Evolutionary conservation across 371 early-diverging fungal genomes (phyloP).

Genomic region (Smittium culicis): DNA sequence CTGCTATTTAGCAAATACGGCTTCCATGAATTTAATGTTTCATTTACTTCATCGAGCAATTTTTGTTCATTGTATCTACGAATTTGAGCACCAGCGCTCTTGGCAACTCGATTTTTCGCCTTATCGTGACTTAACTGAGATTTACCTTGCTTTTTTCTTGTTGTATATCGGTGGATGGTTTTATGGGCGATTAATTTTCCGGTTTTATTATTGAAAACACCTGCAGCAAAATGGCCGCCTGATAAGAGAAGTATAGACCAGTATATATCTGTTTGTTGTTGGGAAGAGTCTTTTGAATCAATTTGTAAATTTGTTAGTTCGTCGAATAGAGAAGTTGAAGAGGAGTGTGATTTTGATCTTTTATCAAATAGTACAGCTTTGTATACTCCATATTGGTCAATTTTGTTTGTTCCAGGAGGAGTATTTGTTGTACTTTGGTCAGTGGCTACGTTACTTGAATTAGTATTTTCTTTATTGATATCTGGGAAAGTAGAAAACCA

Average conservation of each 20-base stretch:
- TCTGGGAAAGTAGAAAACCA: conserved; percentile 5
- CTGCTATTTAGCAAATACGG: conserved; percentile 11
- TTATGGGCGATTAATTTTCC: conserved; percentile 56
- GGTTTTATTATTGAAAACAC: conserved; percentile 56
- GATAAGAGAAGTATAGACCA: conserved; percentile 73
- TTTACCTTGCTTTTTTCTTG: conserved; percentile 90
- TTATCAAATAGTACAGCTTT: not conserved
- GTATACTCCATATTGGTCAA: conserved; percentile 5
- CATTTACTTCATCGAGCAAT: conserved; percentile 60
- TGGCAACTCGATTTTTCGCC: conserved; percentile 59
- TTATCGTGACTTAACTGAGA: conserved; percentile 69
- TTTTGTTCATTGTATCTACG: conserved; percentile 76
- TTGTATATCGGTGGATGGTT: conserved; percentile 87
- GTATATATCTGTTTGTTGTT: conserved; percentile 17
- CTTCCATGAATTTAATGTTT: conserved; percentile 32
- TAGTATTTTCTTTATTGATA: not conserved
- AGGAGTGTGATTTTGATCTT: not conserved
- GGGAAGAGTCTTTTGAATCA: not conserved
- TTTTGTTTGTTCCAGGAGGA: not conserved
- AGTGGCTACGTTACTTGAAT: conserved; percentile 8
- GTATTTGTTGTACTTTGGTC: not conserved
- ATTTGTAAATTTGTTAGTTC: not conserved
- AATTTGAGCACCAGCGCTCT: conserved; percentile 80
- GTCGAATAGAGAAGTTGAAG: not conserved
- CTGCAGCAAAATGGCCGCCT: conserved; percentile 84